Base-by-base conservation (phyloP, 768 basidiomycete genomes). In the Boletus vermiculosoides region DNA sequence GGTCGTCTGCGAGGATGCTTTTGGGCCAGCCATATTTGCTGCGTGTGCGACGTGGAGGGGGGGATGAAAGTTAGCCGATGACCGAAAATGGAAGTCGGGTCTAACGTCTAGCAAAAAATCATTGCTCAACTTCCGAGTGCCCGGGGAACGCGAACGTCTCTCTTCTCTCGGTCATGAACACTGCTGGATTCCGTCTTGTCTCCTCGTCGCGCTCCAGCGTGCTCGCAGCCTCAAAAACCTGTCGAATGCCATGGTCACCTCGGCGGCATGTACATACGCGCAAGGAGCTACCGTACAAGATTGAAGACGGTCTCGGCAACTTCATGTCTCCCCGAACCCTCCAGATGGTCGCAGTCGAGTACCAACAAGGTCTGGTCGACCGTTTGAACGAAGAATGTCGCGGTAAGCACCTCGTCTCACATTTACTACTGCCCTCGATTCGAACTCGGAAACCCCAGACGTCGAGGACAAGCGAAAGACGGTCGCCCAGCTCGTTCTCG, bases 291-390 rank as follows among this genome's bases (percentile, higher is more conserved):
- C 83, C 83, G 1, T 94, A 92, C 74, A 71, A 79, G 10, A 68
- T 86, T 30, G 83, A 90, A 45, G 75, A 82, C 40, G 94, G 93
- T 20, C 76, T 95, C 33, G 89, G 88, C 45, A 76, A 84, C 22
- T 96, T 96, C 70, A 76, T 94, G 65, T 84, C 89, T 1, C 85
- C 90, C 22, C 63, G 69, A n/a, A 88, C 88, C 1, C 79, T 94
- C 56, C 82, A 81, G 59, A 80, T 82, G 56, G 76, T 94, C 48
- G 87, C 87, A 4, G 78, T 85, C 48, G 93, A 95, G 65, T 97
- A 90, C 73, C 94, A 95, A 69, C 80, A 90, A 58, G 94, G 94
- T 10, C 77, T 95, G 33, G 73, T 96, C 55, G 79, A 86, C 53
- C 80, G 90, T 49, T 71, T 97, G 47, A 92, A 90, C 62, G 83